A percentile compares a stretch with the other conserved stretches of the same genome.
Evolutionary conservation across 345 rosid species (phyloP).

Genomic region (Bruguiera sexangula): DNA sequence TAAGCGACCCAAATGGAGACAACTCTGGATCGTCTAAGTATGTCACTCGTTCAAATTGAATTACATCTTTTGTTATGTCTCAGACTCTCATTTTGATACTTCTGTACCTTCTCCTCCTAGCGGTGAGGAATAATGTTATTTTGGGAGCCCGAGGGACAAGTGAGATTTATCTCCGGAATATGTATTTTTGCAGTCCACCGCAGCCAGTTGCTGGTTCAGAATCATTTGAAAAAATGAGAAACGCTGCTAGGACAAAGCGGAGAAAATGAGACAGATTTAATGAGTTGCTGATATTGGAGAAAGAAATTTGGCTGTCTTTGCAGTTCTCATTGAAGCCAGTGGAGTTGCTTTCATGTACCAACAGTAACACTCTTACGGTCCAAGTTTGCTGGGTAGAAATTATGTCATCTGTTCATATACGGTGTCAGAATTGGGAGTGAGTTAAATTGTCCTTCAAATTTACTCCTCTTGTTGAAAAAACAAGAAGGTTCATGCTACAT

Average conservation of each 20-base stretch:
- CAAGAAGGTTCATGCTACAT: too few species aligned
- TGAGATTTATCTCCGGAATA: background rate
- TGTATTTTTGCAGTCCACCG: constrained; percentile 39
- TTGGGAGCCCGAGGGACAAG: background rate
- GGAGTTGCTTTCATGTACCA: constrained; percentile 13
- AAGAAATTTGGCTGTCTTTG: background rate
- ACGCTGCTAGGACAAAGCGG: constrained; percentile 30
- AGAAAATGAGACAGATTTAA: background rate
- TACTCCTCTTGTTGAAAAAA: background rate
- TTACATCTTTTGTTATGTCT: background rate
- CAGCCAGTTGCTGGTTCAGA: constrained; percentile 50
- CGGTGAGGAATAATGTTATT: background rate
- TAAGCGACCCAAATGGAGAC: constrained; percentile 35
- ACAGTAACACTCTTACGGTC: constrained; percentile 2
- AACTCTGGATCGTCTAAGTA: constrained; percentile 47
- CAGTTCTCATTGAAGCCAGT: constrained; percentile 10
- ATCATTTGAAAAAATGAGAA: constrained; percentile 25
- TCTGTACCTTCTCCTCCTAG: background rate
- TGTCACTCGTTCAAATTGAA: constrained; percentile 4
- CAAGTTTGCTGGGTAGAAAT: constrained; percentile 18
- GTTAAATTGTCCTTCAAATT: constrained; percentile 25
- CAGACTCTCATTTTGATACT: background rate
- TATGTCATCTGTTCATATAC: constrained; percentile 22
- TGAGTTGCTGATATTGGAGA: background rate
- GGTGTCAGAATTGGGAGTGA: constrained; percentile 10